Percentiles rank a stretch among this genome's conserved stretches.
phyloP scores from a whole-genome alignment of 1,284 basidiomycete species.

The Sporisorium graminicola region DNA sequence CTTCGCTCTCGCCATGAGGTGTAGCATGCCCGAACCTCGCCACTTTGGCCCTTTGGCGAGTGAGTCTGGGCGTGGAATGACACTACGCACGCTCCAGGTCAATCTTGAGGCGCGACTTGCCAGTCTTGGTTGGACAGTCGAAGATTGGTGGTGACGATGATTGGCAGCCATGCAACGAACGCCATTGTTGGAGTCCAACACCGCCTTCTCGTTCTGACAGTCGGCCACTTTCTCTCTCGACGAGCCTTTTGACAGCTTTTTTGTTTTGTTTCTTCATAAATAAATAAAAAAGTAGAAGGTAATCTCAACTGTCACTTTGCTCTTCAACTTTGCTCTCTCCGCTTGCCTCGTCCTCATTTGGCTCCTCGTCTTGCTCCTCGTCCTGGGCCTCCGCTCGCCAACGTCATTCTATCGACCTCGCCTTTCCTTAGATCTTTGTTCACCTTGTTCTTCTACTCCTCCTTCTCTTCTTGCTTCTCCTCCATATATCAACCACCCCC shows the following conservation, averaged over 20 bases:
- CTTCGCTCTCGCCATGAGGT: neutral
- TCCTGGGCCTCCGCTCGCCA: neutral
- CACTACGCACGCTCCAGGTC: neutral
- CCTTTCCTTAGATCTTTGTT: neutral
- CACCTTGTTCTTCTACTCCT: neutral
- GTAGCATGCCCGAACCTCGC: neutral
- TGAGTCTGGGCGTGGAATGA: neutral
- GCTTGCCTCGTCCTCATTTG: neutral
- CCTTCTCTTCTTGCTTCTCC: neutral
- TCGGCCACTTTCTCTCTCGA: too few relatives aligned
- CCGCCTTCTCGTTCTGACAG: neutral
- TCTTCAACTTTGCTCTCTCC: neutral
- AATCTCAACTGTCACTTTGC: neutral
- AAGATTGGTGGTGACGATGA: neutral
- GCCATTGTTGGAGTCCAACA: neutral
- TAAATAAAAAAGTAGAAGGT: neutral
- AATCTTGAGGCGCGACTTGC: neutral
- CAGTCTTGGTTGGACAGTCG: neutral
- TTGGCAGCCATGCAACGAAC: neutral
- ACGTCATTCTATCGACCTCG: neutral
- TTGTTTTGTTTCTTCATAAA: neutral
- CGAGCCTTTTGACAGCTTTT: neutral
- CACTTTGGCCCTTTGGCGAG: too few relatives aligned
- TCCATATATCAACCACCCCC: conserved; percentile 26
- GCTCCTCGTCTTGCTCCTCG: neutral